phyloP scores from a whole-genome alignment of 257 asterid genomes.

The Gardenia jasminoides region DNA sequence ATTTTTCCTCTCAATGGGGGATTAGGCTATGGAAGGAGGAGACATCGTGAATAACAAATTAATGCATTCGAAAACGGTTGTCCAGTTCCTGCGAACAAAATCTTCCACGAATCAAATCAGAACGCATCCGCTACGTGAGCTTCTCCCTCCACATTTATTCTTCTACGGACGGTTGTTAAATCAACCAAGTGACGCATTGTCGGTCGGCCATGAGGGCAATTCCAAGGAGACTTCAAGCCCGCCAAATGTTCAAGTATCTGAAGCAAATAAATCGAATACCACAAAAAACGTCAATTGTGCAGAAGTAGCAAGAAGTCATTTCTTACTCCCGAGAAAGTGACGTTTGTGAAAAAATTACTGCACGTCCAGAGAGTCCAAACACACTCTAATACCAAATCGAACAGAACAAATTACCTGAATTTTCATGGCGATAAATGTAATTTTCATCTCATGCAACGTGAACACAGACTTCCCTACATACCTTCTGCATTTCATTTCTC shows the following conservation, averaged over 20 bases:
- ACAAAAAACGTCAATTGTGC: background rate
- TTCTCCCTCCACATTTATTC: constrained; percentile 35
- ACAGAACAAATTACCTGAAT: background rate
- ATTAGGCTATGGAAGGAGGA: no score
- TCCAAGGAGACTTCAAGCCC: constrained; percentile 90
- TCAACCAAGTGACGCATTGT: constrained; percentile 97
- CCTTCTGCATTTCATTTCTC: constrained; percentile 90
- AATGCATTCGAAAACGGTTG: no score
- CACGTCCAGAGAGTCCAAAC: background rate
- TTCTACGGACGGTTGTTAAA: constrained; percentile 48
- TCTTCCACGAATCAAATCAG: no score
- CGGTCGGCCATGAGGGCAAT: constrained; percentile 97
- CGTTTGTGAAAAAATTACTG: background rate
- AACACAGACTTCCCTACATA: constrained; percentile 23
- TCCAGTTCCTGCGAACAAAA: no score
- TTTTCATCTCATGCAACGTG: background rate
- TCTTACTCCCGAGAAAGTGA: background rate
- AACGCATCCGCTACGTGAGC: background rate
- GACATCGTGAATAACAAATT: no score
- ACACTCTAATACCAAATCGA: background rate
- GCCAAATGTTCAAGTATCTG: constrained; percentile 84
- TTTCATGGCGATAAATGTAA: background rate
- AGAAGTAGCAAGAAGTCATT: background rate
- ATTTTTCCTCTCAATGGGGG: no score
- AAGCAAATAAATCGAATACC: constrained; percentile 13